These are phyloP conservation scores for Wickerhamiella qilinensis DNA, from an alignment of 805 yeast genomes.

Conservation along the genomic window DNA sequence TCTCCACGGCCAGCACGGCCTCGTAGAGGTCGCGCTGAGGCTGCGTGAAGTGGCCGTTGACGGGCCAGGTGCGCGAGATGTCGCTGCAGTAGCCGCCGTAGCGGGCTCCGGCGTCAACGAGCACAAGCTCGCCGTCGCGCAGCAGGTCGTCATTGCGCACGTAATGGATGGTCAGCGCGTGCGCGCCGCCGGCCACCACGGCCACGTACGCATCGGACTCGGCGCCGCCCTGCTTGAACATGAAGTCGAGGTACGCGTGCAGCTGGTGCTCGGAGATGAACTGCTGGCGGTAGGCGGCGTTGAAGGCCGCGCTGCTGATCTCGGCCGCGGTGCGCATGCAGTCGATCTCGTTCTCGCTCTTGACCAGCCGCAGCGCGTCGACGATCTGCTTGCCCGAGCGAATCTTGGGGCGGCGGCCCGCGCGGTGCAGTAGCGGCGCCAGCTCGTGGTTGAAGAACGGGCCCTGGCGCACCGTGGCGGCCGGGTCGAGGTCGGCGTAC, in stretches of 20 bases:
- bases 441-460: slow-evolving; percentile 12
- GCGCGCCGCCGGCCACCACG: slow-evolving; percentile 87
- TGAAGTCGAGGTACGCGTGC: slow-evolving; percentile 65
- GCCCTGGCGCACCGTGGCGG: slow-evolving; percentile 13
- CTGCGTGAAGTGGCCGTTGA: slow-evolving; percentile 49
- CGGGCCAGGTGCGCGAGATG: slow-evolving; percentile 95
- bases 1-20: slow-evolving; percentile 73
- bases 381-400: slow-evolving; percentile 9
- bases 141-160: slow-evolving; percentile 80
- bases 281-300: slow-evolving; percentile 49
- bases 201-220: slow-evolving; percentile 84
- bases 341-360: slow-evolving; percentile 59
- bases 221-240: slow-evolving; percentile 76
- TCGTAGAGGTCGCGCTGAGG: slow-evolving; percentile 79
- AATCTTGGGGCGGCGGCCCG: not conserved
- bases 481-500: slow-evolving; percentile 14
- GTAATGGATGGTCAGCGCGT: slow-evolving; percentile 84
- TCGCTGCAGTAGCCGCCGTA: slow-evolving; percentile 92
- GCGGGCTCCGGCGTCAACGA: slow-evolving; percentile 91
- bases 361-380: slow-evolving; percentile 36
- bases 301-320: slow-evolving; percentile 70
- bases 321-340: slow-evolving; percentile 73
- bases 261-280: slow-evolving; percentile 63
- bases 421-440: slow-evolving; percentile 5
- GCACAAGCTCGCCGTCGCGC: slow-evolving; percentile 61